Evolutionary conservation across 202 grass and related monocot genomes (phyloP), one percentile per base, ranked within the genome.

Genomic region (Hordeum pubiflorum): DNA sequence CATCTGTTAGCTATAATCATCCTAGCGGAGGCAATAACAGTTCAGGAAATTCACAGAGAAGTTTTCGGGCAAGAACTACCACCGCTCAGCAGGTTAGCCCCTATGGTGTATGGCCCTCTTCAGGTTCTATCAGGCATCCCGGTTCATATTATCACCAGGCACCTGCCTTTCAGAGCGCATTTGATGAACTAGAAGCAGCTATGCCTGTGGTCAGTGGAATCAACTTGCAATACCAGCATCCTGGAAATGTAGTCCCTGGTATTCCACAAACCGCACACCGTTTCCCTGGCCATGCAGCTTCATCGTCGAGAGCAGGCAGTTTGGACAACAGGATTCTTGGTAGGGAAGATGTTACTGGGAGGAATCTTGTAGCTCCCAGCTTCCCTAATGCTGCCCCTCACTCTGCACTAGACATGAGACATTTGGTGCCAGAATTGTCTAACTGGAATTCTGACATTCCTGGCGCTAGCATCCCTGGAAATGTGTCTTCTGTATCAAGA

Each of bases 21-120:
- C 74, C 60, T 61, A 78, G 56, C 55, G 85, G 52, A 82, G 74
- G 69, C 43, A 74, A 48, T 72, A 44, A 43, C n/a, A 84, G 52
- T 73, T 43, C 81, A 41, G 89, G 81, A 71, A 89, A 59, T 65
- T 82, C 87, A 12, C 83, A 91, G 39, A 91, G 92, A 89, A 93
- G 76, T 86, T 90, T 91, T 76, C 80, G 97, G 52, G 83, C 92
- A 74, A 91, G 97, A 88, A 99, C 81, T 32, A 83, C 66, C 32
- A 76, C 81, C 3, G 48, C 79, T 44, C 85, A 89, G 20, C 82
- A 80, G 54, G 72, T 81, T 66, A 63, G 80, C 39, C 80, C 82
- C 41, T 80, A 81, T 84, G 85, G 75, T 77, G 66, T 84, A 40
- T 97, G 93, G 93, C 80, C 93, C 41, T 85, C 77, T 69, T 84